Conservation (phyloP, 2,329 filamentous ascomycete species). For the Chaetomiaceae sp. region DNA sequence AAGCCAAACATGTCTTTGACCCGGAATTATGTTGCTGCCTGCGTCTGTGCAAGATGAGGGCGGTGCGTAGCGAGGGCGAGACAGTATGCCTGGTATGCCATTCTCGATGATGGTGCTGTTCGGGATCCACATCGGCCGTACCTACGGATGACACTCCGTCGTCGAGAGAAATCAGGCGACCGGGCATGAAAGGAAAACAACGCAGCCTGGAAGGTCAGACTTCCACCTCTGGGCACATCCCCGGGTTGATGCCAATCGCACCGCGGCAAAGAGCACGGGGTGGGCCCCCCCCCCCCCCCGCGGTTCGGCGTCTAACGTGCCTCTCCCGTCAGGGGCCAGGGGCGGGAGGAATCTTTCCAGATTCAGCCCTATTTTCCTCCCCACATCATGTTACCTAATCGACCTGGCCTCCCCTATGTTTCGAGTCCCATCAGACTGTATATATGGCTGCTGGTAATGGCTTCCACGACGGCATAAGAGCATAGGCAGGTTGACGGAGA, state of each 20-base stretch:
- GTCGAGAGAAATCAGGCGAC: background rate
- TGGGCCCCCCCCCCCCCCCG: background rate
- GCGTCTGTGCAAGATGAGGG: too few relatives aligned
- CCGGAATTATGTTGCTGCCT: background rate
- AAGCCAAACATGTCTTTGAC: background rate
- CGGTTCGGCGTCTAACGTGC: background rate
- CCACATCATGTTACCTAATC: background rate
- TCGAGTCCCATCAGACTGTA: background rate
- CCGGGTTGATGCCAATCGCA: background rate
- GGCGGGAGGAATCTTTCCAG: background rate
- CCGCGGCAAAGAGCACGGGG: background rate
- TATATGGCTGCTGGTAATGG: background rate
- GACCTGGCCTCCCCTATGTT: background rate
- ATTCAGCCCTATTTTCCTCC: constrained; percentile 4
- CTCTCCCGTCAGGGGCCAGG: background rate
- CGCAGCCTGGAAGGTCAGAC: background rate
- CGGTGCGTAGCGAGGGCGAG: too few relatives aligned
- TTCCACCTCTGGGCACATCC: background rate
- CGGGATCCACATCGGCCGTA: background rate
- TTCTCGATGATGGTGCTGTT: background rate
- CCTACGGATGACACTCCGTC: background rate
- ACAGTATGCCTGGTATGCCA: too few relatives aligned
- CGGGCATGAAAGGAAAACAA: background rate
- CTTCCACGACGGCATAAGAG: background rate
- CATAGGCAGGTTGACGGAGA: too few relatives aligned